A percentile compares a stretch with the other conserved stretches of the same genome.
Evolutionary conservation across 2,329 filamentous ascomycete species (phyloP).

Genomic region (Exophiala bonariae): DNA sequence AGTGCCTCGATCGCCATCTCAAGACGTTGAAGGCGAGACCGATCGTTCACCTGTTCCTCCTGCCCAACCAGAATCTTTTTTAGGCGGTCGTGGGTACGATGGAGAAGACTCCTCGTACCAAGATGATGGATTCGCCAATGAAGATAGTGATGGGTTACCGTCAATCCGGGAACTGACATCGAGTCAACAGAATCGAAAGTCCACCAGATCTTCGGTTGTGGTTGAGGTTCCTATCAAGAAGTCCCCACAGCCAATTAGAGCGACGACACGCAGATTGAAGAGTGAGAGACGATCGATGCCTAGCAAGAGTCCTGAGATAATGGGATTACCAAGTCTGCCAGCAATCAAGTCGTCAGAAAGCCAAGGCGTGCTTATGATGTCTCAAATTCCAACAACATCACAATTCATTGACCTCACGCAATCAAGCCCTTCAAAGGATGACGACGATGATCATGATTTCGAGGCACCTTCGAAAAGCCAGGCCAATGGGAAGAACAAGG

Average conservation of each 20-base stretch:
- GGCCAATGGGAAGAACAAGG: conserved; percentile 3
- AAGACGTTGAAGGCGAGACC: conserved; percentile 1
- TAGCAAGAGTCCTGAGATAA: conserved; percentile 11
- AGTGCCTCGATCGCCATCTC: conserved; percentile 16
- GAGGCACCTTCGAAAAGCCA: conserved; percentile 3
- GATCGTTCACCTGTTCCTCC: conserved; percentile 2
- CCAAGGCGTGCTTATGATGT: conserved; percentile 12
- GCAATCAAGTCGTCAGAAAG: conserved; percentile 22
- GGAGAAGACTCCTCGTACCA: conserved; percentile 23
- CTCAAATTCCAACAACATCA: conserved; percentile 25
- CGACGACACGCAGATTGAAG: conserved; percentile 8
- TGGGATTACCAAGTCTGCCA: conserved; percentile 14
- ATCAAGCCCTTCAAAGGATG: conserved; percentile 10
- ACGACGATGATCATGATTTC: conserved; percentile 2
- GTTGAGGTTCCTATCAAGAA: conserved; percentile 1
- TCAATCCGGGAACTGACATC: conserved; percentile 22
- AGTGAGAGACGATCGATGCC: conserved; percentile 1
- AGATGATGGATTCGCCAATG: conserved; percentile 13
- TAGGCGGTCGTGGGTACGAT: conserved; percentile 22
- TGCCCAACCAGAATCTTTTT: conserved; percentile 17
- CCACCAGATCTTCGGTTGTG: neutral
- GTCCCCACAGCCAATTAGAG: conserved; percentile 7
- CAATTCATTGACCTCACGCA: conserved; percentile 39
- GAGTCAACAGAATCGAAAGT: conserved; percentile 11
- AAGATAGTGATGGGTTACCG: conserved; percentile 24